Evolutionary conservation across 1,139 yeast species (phyloP).

Genomic region (Suhomyces terraborum): DNA sequence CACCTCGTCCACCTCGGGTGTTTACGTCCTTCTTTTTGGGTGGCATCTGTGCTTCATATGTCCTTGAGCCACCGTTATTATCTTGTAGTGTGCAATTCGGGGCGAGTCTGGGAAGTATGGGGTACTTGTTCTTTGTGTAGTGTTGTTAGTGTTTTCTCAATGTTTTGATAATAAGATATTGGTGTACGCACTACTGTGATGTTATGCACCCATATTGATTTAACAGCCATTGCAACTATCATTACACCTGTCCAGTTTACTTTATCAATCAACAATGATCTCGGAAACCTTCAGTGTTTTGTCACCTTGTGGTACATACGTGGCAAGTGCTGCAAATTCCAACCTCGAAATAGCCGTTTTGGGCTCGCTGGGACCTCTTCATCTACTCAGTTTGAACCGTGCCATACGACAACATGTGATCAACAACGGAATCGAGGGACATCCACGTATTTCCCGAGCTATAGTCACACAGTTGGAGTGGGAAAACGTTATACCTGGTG

Average conservation of each 20-base stretch:
- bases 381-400: slow-evolving; percentile 7
- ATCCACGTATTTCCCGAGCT: slow-evolving; percentile 6
- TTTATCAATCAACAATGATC: too few relatives aligned
- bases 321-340: slow-evolving; percentile 12
- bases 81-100: not conserved
- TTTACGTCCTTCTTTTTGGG: slow-evolving; percentile 15
- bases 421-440: slow-evolving; percentile 5
- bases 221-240: too few relatives aligned
- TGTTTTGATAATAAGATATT: slow-evolving; percentile 10
- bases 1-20: not conserved
- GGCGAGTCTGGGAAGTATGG: slow-evolving; percentile 1
- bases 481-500: slow-evolving; percentile 26
- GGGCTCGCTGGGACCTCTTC: slow-evolving; percentile 3
- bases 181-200: too few relatives aligned
- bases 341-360: slow-evolving; percentile 5
- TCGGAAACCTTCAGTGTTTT: slow-evolving; percentile 8
- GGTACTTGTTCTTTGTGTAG: not conserved
- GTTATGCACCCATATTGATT: too few relatives aligned
- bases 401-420: slow-evolving; percentile 10
- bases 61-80: not conserved
- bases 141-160: slow-evolving; percentile 8
- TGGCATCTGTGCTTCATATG: slow-evolving; percentile 12
- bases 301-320: slow-evolving; percentile 22
- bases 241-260: too few relatives aligned
- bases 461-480: slow-evolving; percentile 25